Percentiles rank a stretch among this genome's conserved stretches.
Evolutionary conservation across 2,329 filamentous ascomycete genomes (phyloP).

Genomic region (Helminthosporium solani): DNA sequence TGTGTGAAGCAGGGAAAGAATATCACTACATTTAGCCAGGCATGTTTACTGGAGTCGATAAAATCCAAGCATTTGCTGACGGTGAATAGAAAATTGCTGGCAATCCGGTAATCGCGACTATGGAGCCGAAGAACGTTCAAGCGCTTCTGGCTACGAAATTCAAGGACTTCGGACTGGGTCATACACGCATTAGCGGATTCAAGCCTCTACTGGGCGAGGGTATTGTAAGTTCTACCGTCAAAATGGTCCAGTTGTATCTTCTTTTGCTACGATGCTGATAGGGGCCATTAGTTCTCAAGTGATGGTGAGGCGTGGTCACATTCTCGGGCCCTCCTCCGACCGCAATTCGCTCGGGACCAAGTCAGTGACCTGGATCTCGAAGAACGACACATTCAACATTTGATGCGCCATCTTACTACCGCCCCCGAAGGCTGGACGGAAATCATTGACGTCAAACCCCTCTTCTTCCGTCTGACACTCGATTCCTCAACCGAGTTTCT

Average conservation of each 20-base stretch:
- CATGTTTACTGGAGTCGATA: background rate
- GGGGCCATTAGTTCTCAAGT: slow-evolving; percentile 24
- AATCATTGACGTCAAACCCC: slow-evolving; percentile 37
- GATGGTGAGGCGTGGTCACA: slow-evolving; percentile 36
- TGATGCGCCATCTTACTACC: slow-evolving; percentile 30
- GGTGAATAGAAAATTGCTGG: background rate
- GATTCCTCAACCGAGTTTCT: slow-evolving; percentile 42
- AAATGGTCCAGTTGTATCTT: background rate
- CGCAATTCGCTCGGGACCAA: slow-evolving; percentile 37
- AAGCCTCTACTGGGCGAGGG: slow-evolving; percentile 44
- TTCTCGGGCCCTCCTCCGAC: slow-evolving; percentile 36
- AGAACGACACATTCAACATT: slow-evolving; percentile 33
- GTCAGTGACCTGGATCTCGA: slow-evolving; percentile 37
- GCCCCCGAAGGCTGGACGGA: slow-evolving; percentile 27
- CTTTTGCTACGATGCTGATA: slow-evolving; percentile 1
- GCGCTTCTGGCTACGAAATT: slow-evolving; percentile 47
- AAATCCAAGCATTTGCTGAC: background rate
- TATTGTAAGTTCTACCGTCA: slow-evolving; percentile 25
- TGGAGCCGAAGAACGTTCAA: slow-evolving; percentile 50
- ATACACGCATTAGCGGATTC: slow-evolving; percentile 40
- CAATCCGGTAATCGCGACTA: slow-evolving; percentile 29
- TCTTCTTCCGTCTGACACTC: slow-evolving; percentile 44
- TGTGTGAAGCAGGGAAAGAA: slow-evolving; percentile 17
- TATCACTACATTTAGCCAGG: slow-evolving; percentile 29
- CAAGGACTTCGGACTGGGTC: slow-evolving; percentile 48